phyloP scores from a whole-genome alignment of 768 basidiomycete genomes.

The Amanita pseudoporphyria region DNA sequence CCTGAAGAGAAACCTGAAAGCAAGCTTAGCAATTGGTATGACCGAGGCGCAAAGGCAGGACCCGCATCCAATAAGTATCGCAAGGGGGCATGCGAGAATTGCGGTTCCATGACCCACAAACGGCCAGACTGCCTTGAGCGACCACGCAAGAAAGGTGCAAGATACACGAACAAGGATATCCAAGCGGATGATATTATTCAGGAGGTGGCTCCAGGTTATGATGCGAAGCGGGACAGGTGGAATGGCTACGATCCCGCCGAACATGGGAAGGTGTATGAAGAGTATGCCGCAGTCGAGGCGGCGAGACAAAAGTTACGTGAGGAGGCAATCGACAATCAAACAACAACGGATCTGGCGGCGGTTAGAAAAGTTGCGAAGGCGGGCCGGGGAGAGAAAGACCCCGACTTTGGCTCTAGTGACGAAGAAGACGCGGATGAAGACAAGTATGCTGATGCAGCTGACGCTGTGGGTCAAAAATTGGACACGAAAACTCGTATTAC shows the following conservation, averaged over 20 bases:
- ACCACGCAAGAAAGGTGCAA: slow-evolving; percentile 93
- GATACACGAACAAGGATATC: slow-evolving; percentile 83
- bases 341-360: slow-evolving; percentile 82
- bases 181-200: slow-evolving; percentile 88
- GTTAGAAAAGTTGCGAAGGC: slow-evolving; percentile 95
- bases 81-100: slow-evolving; percentile 98
- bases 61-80: slow-evolving; percentile 95
- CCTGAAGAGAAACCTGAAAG: slow-evolving; percentile 46
- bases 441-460: slow-evolving; percentile 96
- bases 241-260: slow-evolving; percentile 93
- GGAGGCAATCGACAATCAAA: slow-evolving; percentile 97
- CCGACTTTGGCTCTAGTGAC: slow-evolving; percentile 93
- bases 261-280: slow-evolving; percentile 82
- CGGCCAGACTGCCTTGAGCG: slow-evolving; percentile 89
- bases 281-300: slow-evolving; percentile 88
- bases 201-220: slow-evolving; percentile 69
- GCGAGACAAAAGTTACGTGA: slow-evolving; percentile 87
- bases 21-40: slow-evolving; percentile 88
- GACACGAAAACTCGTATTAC: slow-evolving; percentile 98
- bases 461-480: slow-evolving; percentile 95
- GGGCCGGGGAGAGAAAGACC: slow-evolving; percentile 66
- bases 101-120: slow-evolving; percentile 94
- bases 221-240: slow-evolving; percentile 95
- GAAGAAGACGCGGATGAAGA: slow-evolving; percentile 96
- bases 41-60: slow-evolving; percentile 74